Evolutionary conservation across 805 yeast genomes (phyloP).

Genomic region (Tetrapisispora phaffii): DNA sequence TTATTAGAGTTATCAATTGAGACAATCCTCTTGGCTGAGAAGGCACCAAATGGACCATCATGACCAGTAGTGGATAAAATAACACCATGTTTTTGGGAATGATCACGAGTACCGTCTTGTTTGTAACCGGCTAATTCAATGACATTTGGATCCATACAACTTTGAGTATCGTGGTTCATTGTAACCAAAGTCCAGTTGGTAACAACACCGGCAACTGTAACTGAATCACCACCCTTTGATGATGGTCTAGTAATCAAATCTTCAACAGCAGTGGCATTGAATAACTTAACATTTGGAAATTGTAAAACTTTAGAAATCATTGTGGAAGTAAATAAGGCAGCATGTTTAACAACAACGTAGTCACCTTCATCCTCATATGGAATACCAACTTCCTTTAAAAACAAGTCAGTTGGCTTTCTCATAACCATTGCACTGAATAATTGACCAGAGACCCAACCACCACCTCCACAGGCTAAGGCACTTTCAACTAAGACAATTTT

Average conservation of each 20-base stretch:
- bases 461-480: constrained; percentile 71
- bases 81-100: constrained; percentile 34
- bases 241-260: constrained; percentile 66
- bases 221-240: constrained; percentile 38
- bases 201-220: constrained; percentile 69
- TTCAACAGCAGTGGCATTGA: constrained; percentile 74
- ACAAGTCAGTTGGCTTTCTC: constrained; percentile 69
- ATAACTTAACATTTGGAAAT: constrained; percentile 66
- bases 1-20: constrained; percentile 38
- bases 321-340: constrained; percentile 67
- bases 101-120: constrained; percentile 28
- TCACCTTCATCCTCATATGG: constrained; percentile 73
- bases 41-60: constrained; percentile 79
- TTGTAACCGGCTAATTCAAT: constrained; percentile 42
- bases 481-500: constrained; percentile 68
- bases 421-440: constrained; percentile 68
- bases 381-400: constrained; percentile 52
- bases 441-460: constrained; percentile 72
- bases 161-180: constrained; percentile 64
- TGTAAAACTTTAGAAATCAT: constrained; percentile 56
- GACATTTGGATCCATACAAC: constrained; percentile 78
- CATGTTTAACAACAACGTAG: constrained; percentile 71
- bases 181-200: constrained; percentile 77
- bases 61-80: constrained; percentile 70
- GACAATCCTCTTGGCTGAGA: constrained; percentile 60